phyloP scores from a whole-genome alignment of 768 basidiomycete genomes.

The Asterophora lycoperdoides region DNA sequence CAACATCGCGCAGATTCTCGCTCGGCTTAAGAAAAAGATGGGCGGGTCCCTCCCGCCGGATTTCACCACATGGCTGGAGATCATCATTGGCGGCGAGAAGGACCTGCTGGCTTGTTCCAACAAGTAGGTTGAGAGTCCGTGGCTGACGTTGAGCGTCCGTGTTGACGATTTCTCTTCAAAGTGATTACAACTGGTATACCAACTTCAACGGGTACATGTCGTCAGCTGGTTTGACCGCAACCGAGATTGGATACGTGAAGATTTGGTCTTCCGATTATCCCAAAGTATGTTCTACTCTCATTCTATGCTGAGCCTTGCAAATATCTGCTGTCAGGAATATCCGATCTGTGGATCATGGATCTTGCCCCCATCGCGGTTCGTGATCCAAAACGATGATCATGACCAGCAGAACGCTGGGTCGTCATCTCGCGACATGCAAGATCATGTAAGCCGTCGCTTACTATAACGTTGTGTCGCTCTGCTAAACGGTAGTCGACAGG shows the following conservation, averaged over 20 bases:
- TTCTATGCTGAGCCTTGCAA: neutral
- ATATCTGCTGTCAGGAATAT: neutral
- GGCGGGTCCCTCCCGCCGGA: slow-evolving; percentile 3
- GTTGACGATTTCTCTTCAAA: neutral
- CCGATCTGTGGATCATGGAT: slow-evolving; percentile 8
- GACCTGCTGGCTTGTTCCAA: slow-evolving; percentile 1
- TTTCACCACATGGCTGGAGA: slow-evolving; percentile 5
- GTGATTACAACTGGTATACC: slow-evolving; percentile 5
- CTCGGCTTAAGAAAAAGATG: slow-evolving; percentile 5
- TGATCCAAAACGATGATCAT: slow-evolving; percentile 8
- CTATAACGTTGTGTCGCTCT: neutral
- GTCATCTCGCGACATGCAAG: slow-evolving; percentile 6
- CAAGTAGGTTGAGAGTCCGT: neutral
- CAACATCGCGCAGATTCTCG: slow-evolving; percentile 4
- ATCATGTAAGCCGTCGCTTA: neutral
- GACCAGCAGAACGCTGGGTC: slow-evolving; percentile 7
- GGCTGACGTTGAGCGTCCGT: too few species aligned
- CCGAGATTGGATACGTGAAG: slow-evolving; percentile 5
- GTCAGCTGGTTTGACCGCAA: slow-evolving; percentile 2
- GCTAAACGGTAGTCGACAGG: neutral
- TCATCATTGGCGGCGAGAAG: slow-evolving; percentile 8
- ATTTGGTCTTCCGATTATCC: slow-evolving; percentile 8
- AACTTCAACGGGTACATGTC: slow-evolving; percentile 2
- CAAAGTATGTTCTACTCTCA: neutral
- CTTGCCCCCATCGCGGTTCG: slow-evolving; percentile 2